Conservation (phyloP, 2,329 filamentous ascomycete species). For the Chaetothyriales sp. region DNA sequence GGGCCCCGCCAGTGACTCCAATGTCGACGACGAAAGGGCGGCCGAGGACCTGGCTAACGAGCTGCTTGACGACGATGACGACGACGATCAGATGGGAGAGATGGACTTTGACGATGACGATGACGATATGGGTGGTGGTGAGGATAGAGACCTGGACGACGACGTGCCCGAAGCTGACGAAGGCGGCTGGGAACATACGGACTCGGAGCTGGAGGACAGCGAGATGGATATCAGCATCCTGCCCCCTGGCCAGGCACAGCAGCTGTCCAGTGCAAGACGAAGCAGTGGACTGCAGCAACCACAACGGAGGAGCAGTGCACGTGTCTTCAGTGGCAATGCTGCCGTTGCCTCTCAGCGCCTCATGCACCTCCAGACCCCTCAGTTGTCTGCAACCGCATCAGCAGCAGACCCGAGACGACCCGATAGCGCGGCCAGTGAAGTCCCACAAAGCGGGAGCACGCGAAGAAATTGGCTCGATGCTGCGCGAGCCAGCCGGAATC, state of each 20-base stretch:
- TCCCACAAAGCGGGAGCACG: background rate
- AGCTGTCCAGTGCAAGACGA: background rate
- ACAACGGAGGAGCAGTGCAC: background rate
- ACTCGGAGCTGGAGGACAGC: constrained; percentile 39
- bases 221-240: constrained; percentile 14
- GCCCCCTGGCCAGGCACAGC: constrained; percentile 4
- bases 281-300: constrained; percentile 1
- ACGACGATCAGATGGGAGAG: constrained; percentile 16
- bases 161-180: constrained; percentile 48
- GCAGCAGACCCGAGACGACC: background rate
- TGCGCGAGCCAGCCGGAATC: constrained; percentile 4
- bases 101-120: constrained; percentile 5
- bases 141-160: constrained; percentile 53
- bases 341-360: background rate
- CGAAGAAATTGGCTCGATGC: constrained; percentile 3
- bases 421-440: background rate
- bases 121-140: constrained; percentile 22
- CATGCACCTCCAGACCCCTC: background rate
- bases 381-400: background rate
- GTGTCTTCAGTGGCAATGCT: constrained; percentile 3
- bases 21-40: constrained; percentile 42
- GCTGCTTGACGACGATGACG: constrained; percentile 17
- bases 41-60: constrained; percentile 34
- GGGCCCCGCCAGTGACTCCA: constrained; percentile 20
- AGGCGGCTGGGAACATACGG: constrained; percentile 58